Base-by-base conservation (phyloP, 2,329 filamentous ascomycete genomes). In the Colletotrichum sp. region DNA sequence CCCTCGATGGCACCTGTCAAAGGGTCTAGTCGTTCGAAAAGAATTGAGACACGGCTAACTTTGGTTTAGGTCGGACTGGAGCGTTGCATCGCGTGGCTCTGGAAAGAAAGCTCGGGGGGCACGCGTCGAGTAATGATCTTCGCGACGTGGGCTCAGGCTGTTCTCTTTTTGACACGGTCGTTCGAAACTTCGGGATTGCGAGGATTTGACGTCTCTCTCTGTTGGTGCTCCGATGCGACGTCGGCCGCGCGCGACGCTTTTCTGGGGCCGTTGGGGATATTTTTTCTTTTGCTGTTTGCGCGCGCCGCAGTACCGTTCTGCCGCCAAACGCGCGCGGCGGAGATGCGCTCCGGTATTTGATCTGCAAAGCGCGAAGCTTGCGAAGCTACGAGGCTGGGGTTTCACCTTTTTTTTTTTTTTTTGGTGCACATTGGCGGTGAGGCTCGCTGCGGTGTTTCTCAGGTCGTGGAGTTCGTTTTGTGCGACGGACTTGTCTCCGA, bases 121-220 rank as follows among this genome's bases (percentile, higher is more conserved):
- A 36, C 51, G 4, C 71, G 71, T 24, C 29, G 61, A 64, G 67
- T 58, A 70, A 70, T 47, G 71, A 73, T 70, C 67, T 59, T 38
- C 67, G 31, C 55, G 18, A 12, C 18, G 11, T 27, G n/a, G 27
- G 65, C 55, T 68, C 24, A 59, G 13, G 8, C 59, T 38, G 54
- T 24, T 15, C 24, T n/a, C 21, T 12, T 57, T 58, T 43, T 27
- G 47, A 31, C 27, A 24, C 34, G 18, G 58, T 54, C 21, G 15
- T 58, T 58, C 21, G 38, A 47, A 47, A 47, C 38, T 47, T 47
- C 38, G 38, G 38, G 29, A 43, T 51, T 59, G 7, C 21, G 21
- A 24, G 15, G 51, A 31, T 36, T 43, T 36, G 29, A 18, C 24
- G 18, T 54, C 24, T 66, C 7, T 1, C 43, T 38, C 31, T 36